Conservation (phyloP, 805 yeast genomes). For the Wickerhamomyces hampshirensis region DNA sequence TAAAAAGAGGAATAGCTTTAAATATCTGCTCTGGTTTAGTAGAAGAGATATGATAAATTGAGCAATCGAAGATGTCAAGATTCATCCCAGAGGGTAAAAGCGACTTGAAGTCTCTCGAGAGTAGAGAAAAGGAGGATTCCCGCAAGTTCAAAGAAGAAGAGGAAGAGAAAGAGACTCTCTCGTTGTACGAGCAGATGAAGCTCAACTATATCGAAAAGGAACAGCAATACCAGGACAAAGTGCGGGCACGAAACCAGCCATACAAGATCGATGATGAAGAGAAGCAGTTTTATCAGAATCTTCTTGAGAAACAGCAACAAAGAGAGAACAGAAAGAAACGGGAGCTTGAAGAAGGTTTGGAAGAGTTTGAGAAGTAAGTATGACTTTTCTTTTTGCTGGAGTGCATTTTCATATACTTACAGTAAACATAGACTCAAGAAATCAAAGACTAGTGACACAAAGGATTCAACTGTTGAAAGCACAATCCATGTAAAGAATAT, state of each 20-base stretch:
- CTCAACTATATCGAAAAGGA: slow-evolving; percentile 22
- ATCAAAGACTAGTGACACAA: slow-evolving; percentile 3
- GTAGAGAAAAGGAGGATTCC: slow-evolving; percentile 16
- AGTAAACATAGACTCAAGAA: slow-evolving; percentile 3
- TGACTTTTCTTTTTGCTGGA: background rate
- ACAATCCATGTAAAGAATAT: too few relatives aligned
- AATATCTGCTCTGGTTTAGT: too few relatives aligned
- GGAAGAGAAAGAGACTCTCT: slow-evolving; percentile 19
- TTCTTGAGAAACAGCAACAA: slow-evolving; percentile 7
- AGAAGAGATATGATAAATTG: background rate
- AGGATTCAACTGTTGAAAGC: too few relatives aligned
- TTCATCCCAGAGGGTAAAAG: slow-evolving; percentile 25
- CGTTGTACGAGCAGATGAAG: slow-evolving; percentile 26
- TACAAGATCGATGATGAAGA: slow-evolving; percentile 18
- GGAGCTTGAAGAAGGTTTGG: slow-evolving; percentile 18
- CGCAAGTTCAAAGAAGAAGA: slow-evolving; percentile 15
- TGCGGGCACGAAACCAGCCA: slow-evolving; percentile 18
- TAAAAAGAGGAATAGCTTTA: too few relatives aligned
- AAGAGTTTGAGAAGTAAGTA: slow-evolving; percentile 19
- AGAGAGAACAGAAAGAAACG: slow-evolving; percentile 13
- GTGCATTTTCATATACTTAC: slow-evolving; percentile 6
- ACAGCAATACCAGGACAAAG: slow-evolving; percentile 20
- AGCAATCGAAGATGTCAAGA: slow-evolving; percentile 18
- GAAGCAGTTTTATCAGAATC: slow-evolving; percentile 13
- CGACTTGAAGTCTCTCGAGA: slow-evolving; percentile 17